These are phyloP conservation scores for Aphanomyces cochlioides DNA, from an alignment of 352 stramenopile genomes.

Conservation along the genomic window DNA sequence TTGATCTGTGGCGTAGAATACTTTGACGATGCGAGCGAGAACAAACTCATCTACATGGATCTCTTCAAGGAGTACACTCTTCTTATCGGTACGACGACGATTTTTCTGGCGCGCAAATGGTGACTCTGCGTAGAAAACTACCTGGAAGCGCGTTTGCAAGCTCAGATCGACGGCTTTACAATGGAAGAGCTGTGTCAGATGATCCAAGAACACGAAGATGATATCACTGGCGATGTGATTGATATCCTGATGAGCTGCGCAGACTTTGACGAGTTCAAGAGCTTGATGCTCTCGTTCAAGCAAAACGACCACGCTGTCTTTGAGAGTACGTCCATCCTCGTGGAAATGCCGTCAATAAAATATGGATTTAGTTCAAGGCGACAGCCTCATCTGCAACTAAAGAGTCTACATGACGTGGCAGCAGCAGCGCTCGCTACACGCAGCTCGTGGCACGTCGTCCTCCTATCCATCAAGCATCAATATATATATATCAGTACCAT, in stretches of 20 bases:
- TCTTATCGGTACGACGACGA: conserved; percentile 55
- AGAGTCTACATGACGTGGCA: conserved; percentile 4
- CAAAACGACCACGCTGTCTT: conserved; percentile 75
- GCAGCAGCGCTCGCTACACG: not conserved
- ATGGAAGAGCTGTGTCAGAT: conserved; percentile 78
- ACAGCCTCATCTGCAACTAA: conserved; percentile 20
- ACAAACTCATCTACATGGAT: conserved; percentile 80
- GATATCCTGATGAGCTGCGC: conserved; percentile 76
- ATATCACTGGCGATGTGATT: conserved; percentile 74
- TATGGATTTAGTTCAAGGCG: conserved; percentile 13
- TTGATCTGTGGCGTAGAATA: conserved; percentile 39
- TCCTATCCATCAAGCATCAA: not conserved
- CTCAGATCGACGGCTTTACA: conserved; percentile 74
- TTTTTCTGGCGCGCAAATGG: not conserved
- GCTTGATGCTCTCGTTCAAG: conserved; percentile 83
- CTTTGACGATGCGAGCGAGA: conserved; percentile 79
- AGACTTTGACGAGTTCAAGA: conserved; percentile 87
- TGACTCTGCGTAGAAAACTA: conserved; percentile 49
- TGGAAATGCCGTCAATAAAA: not conserved
- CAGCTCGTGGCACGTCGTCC: not conserved
- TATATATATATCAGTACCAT: not conserved
- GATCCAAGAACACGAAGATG: conserved; percentile 82
- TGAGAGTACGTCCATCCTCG: conserved; percentile 38
- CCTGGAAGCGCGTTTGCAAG: conserved; percentile 54
- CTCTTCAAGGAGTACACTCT: conserved; percentile 75